A percentile compares a stretch with the other conserved stretches of the same genome.
These are phyloP conservation scores for Sphagnurus paluster DNA, from an alignment of 1,284 basidiomycete genomes.

Conservation along the genomic window DNA sequence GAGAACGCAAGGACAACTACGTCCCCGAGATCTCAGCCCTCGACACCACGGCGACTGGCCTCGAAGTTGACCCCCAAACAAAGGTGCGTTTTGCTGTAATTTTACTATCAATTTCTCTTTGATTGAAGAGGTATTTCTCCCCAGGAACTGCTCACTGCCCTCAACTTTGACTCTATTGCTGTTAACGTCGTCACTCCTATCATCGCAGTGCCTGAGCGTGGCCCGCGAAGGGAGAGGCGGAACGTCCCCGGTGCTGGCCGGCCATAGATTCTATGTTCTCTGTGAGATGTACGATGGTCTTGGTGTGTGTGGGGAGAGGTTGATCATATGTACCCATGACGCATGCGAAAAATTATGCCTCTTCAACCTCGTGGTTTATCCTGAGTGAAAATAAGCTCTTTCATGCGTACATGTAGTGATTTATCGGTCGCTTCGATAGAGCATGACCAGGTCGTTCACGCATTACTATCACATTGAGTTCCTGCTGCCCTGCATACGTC, in stretches of 20 bases:
- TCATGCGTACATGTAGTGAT: too few species aligned
- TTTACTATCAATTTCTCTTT: background rate
- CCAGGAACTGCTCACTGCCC: conserved; percentile 81
- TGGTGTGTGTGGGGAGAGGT: conserved; percentile 5
- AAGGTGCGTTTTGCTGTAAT: conserved; percentile 56
- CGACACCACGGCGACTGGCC: conserved; percentile 70
- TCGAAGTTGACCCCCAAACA: conserved; percentile 91
- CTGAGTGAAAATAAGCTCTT: background rate
- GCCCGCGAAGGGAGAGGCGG: conserved; percentile 73
- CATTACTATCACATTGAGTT: too few species aligned
- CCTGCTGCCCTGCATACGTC: too few species aligned
- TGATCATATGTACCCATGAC: conserved; percentile 1
- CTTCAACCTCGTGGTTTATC: conserved; percentile 5
- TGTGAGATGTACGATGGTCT: conserved; percentile 12
- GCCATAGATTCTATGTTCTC: conserved; percentile 15
- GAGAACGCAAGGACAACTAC: conserved; percentile 99
- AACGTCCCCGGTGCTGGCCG: conserved; percentile 81
- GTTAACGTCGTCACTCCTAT: conserved; percentile 73
- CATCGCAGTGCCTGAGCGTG: conserved; percentile 71
- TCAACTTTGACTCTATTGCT: conserved; percentile 89
- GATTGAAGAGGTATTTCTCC: conserved; percentile 1
- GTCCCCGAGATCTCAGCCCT: conserved; percentile 96
- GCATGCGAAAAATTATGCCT: conserved; percentile 1
- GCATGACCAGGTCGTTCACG: too few species aligned
- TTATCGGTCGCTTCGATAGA: too few species aligned